Evolutionary conservation across 257 asterid genomes (phyloP), one percentile per base, ranked within the genome.

Genomic region (Catharanthus roseus): DNA sequence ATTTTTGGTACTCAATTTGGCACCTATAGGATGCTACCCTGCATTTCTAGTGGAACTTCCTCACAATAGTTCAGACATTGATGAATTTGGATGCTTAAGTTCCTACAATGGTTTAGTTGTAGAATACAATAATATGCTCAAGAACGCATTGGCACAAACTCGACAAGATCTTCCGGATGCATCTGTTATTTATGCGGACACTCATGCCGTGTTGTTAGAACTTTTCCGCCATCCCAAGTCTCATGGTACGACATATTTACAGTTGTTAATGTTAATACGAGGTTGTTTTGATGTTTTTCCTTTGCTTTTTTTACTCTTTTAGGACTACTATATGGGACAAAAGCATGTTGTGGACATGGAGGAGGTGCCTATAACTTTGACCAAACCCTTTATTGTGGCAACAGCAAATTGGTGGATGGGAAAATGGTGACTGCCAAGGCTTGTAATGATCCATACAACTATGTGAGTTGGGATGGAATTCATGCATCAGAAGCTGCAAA

Each of bases 401-500:
- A 67, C 73, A 84, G 78, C 6, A 85, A 78, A 67, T 45, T 76
- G 67, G 77, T 90, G 45, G 70, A 88, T 4, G 88, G 93, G 13
- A 58, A 55, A 3, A 83, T 19, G 10, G 55, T 74, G 54, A 84
- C 78, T 0, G 95, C 96, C 41, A 63, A 19, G 13, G 89, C 92
- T 1, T 90, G 96, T 33, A 8, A 50, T 13, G 97, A 88, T 66
- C 97, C 97, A 24, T 55, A 87, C 73, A 80, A 77, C 13, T 87
- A 87, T 55, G 96, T 88, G 1, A 88, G 92, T 63, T 90, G 92
- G 90, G 92, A 90, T 75, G 97, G 96, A 51, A 77, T 84, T 67
- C 96, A 88, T 81, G 88, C 92, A 23, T 85, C 96, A 5, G 97
- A 90, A 77, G 92, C 92, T 67, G 96, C 97, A 58, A 91, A 91